These are phyloP conservation scores for Aureobasidium mangrovei DNA, from an alignment of 2,329 filamentous ascomycete species.

Conservation along the genomic window DNA sequence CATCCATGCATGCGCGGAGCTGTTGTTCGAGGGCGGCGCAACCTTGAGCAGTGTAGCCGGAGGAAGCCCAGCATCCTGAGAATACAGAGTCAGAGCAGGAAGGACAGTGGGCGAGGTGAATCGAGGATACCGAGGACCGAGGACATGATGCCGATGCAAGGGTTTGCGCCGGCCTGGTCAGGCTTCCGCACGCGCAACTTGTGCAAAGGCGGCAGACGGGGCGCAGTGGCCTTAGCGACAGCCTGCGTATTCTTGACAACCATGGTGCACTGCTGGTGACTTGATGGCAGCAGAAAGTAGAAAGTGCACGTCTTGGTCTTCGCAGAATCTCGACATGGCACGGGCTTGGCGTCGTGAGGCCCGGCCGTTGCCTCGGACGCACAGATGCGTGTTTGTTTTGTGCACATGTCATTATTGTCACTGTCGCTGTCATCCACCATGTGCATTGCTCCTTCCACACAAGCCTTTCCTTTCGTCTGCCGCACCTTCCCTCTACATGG, in stretches of 20 bases:
- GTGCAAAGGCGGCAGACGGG: conserved; percentile 49
- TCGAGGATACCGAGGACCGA: conserved; percentile 50
- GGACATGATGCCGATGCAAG: conserved; percentile 58
- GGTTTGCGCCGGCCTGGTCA: conserved; percentile 53
- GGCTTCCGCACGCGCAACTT: conserved; percentile 58
- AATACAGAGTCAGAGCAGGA: neutral
- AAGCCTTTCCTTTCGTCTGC: neutral
- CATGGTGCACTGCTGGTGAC: conserved; percentile 19
- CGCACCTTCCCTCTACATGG: neutral
- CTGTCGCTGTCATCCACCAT: conserved; percentile 6
- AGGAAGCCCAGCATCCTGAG: conserved; percentile 75
- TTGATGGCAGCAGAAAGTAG: neutral
- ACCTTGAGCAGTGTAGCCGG: conserved; percentile 56
- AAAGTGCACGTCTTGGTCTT: neutral
- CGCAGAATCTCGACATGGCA: neutral
- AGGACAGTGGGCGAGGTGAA: neutral
- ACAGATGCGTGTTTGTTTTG: neutral
- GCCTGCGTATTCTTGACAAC: conserved; percentile 27
- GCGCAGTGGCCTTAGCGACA: conserved; percentile 29
- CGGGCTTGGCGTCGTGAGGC: neutral
- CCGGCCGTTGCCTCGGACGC: neutral
- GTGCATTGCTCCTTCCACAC: neutral
- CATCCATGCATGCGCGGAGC: conserved; percentile 68
- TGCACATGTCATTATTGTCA: neutral
- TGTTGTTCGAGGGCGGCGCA: conserved; percentile 53